Evolutionary conservation across 257 asterid species (phyloP).

Genomic region (Coffea eugenioides): DNA sequence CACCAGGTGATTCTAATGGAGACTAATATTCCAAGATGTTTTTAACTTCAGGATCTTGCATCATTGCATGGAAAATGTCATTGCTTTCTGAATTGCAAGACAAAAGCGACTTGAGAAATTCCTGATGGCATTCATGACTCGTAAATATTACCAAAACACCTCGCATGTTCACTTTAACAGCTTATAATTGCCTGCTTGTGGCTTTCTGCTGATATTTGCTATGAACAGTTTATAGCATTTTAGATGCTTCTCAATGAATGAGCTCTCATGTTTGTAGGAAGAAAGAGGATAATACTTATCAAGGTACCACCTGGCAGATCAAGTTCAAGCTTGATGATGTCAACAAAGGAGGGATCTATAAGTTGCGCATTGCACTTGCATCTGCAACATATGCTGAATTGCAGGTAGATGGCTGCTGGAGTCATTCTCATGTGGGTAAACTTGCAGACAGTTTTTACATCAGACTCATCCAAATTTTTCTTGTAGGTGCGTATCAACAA

Average conservation of each 20-base stretch:
- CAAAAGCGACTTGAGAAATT: not conserved
- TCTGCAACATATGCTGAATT: constrained; percentile 69
- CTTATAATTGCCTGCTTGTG: not conserved
- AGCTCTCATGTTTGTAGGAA: constrained; percentile 32
- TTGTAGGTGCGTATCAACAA: constrained; percentile 57
- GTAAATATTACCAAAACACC: not conserved
- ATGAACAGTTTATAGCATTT: not conserved
- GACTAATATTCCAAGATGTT: not conserved
- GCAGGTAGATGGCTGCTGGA: constrained; percentile 44
- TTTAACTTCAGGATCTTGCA: not conserved
- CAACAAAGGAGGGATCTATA: constrained; percentile 42
- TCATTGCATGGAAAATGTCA: not conserved
- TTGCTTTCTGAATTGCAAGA: not conserved
- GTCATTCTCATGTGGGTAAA: not conserved
- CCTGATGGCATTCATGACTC: too few species aligned
- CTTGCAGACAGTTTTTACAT: not conserved
- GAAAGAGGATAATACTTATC: constrained; percentile 43
- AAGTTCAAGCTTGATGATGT: constrained; percentile 50
- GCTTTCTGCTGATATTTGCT: not conserved
- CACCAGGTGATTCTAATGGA: constrained; percentile 42
- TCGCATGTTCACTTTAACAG: not conserved
- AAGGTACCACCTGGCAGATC: constrained; percentile 86
- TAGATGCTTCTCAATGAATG: not conserved
- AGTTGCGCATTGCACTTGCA: constrained; percentile 70
- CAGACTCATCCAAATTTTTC: not conserved